Evolutionary conservation across 805 yeast species (phyloP).

Genomic region (Saturnispora serradocipensis): DNA sequence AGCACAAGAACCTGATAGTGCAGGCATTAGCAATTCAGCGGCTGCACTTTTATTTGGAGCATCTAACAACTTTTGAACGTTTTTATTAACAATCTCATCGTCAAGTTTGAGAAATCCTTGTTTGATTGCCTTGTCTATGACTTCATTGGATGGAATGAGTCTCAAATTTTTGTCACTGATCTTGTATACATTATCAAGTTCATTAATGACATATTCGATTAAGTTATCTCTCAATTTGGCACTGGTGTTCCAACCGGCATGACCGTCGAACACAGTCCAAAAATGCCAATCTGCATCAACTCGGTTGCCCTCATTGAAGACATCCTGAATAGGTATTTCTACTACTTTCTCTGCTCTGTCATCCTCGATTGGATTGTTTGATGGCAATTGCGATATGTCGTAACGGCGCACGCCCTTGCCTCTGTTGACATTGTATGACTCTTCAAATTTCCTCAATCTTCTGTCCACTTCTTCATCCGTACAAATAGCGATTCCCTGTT

Average conservation of each 20-base stretch:
- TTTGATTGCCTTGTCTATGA: conserved; percentile 71
- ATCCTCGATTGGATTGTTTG: conserved; percentile 92
- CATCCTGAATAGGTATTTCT: conserved; percentile 61
- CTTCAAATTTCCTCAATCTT: conserved; percentile 63
- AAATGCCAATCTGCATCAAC: conserved; percentile 75
- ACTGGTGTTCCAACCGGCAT: conserved; percentile 92
- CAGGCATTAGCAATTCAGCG: conserved; percentile 77
- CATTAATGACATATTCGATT: conserved; percentile 66
- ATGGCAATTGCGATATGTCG: conserved; percentile 82
- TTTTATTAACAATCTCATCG: conserved; percentile 72
- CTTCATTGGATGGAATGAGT: conserved; percentile 55
- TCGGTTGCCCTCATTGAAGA: conserved; percentile 37
- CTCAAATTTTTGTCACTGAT: conserved; percentile 45
- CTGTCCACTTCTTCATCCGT: conserved; percentile 64
- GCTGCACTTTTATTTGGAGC: conserved; percentile 60
- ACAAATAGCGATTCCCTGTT: conserved; percentile 48
- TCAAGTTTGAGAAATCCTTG: conserved; percentile 77
- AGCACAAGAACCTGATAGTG: conserved; percentile 92
- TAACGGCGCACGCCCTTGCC: conserved; percentile 84
- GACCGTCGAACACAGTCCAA: conserved; percentile 95
- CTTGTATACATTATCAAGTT: conserved; percentile 57
- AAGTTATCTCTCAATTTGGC: conserved; percentile 75
- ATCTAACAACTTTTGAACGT: conserved; percentile 59
- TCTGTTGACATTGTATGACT: conserved; percentile 69
- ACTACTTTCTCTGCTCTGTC: conserved; percentile 79